Base-by-base conservation (phyloP, 2,329 filamentous ascomycete species). In the Biscogniauxia marginata region DNA sequence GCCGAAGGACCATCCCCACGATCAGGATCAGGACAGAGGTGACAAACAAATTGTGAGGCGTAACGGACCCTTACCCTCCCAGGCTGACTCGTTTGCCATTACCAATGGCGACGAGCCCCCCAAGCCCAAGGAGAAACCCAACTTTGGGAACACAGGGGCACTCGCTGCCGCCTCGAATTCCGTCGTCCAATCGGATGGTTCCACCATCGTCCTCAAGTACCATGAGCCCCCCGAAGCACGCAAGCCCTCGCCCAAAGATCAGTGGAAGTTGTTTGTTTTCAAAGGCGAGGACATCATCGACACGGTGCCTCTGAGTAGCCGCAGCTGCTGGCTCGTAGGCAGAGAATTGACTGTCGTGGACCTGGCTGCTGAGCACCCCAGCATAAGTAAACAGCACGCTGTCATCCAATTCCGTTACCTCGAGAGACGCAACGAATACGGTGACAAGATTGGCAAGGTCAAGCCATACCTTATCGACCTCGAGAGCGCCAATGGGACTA, bases 221-320 rank as follows among this genome's bases (percentile, higher is more conserved):
- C 90, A 97, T 75, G 95, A 99, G 74, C 95, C 95, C 1, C 78
- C 91, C 9, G 95, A 99, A 77, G 91, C 93, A 50, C 89, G 95
- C 57, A 96, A 96, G 65, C 91, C 95, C 0, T 82, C 93, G 0
- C 70, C 88, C 0, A 87, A 85, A 53, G 86, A 95, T 64, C 77
- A 84, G 55, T 99, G 93, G 93, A 90, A 90, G 58, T 78, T 99
- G 49, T 98, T 96, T 71, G 84, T 97, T 20, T 99, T 99, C 82
- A 96, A 96, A 70, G 90, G 86, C 9, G 73, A 82, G 23, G 89
- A 92, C 55, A 81, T 96, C 3, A 73, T 96, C 30, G 91, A 96
- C 68, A 96, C 91, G 1, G 80, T 97, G 20, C 85, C 91, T 56
- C 79, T 99, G 49, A 81, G 83, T 56, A 75, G 80, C 54, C 86